A percentile compares a stretch with the other conserved stretches of the same genome.
Evolutionary conservation across 495 filamentous ascomycete species (phyloP).

Genomic region (Neurospora tetraspora): DNA sequence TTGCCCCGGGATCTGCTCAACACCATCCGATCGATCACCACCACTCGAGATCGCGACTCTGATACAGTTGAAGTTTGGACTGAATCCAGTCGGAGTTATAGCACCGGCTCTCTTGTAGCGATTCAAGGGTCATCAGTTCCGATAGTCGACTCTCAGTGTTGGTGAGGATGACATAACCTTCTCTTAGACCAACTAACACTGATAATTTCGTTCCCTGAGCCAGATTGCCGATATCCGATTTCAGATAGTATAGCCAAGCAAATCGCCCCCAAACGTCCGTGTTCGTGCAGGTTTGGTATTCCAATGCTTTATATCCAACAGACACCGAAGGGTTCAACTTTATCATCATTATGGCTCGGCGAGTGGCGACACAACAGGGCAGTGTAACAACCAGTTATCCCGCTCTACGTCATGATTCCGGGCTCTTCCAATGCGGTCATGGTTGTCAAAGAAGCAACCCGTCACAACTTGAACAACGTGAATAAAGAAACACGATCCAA

Average conservation of each 20-base stretch:
- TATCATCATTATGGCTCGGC: not conserved
- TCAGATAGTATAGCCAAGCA: too few relatives aligned
- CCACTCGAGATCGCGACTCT: not conserved
- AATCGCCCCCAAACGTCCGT: too few relatives aligned
- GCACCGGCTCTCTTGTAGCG: too few relatives aligned
- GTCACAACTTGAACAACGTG: not conserved
- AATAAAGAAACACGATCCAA: not conserved
- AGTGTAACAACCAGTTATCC: not conserved
- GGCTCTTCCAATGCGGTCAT: too few relatives aligned
- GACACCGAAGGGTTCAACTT: too few relatives aligned
- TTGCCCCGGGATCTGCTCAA: not conserved
- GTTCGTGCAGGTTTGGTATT: too few relatives aligned
- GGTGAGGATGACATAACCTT: not conserved
- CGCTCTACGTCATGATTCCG: not conserved
- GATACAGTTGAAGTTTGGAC: not conserved
- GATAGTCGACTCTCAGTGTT: too few relatives aligned
- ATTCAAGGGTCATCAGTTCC: too few relatives aligned
- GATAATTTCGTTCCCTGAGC: too few relatives aligned
- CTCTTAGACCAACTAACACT: not conserved
- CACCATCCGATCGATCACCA: not conserved
- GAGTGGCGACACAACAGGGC: not conserved
- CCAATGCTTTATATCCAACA: too few relatives aligned
- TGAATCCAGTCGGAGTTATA: too few relatives aligned
- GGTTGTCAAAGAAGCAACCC: not conserved
- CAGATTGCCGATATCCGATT: too few relatives aligned